Conservation (phyloP, 106 monocot species). For the Agapanthus africanus region DNA sequence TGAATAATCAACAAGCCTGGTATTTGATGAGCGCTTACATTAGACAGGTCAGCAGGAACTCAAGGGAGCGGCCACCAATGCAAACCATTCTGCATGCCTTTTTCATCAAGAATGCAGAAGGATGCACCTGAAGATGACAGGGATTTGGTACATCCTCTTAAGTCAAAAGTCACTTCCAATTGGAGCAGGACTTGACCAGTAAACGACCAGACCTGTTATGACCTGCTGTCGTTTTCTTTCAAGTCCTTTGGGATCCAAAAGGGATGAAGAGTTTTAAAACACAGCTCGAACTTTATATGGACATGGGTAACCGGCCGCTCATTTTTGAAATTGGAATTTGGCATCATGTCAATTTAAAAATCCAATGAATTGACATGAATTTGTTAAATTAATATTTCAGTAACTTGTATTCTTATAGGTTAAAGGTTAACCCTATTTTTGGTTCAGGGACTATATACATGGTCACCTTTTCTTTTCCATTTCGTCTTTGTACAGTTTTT, state of each 20-base stretch:
- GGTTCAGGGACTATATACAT: conserved; percentile 18
- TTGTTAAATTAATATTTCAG: background rate
- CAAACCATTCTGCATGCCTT: background rate
- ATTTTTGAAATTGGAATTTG: background rate
- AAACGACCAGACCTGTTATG: background rate
- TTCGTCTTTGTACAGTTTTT: conserved; percentile 28
- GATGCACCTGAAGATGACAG: background rate
- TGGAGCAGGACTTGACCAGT: background rate
- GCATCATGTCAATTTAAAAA: conserved; percentile 1
- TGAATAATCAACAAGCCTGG: background rate
- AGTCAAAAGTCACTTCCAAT: background rate
- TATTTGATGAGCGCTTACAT: no score
- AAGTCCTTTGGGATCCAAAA: background rate
- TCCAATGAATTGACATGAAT: background rate
- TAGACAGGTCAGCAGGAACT: background rate
- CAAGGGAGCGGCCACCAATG: background rate
- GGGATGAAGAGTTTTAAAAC: background rate
- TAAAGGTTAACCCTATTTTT: conserved; percentile 30
- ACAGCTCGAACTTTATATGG: conserved; percentile 1
- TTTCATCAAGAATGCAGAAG: background rate
- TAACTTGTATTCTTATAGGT: conserved; percentile 18
- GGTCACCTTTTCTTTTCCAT: conserved; percentile 6
- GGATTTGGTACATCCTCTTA: background rate
- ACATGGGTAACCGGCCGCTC: conserved; percentile 3
- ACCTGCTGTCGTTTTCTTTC: background rate